Evolutionary conservation across 1,284 basidiomycete genomes (phyloP), one percentile per base, ranked within the genome.

Genomic region (Tilletia walkeri): DNA sequence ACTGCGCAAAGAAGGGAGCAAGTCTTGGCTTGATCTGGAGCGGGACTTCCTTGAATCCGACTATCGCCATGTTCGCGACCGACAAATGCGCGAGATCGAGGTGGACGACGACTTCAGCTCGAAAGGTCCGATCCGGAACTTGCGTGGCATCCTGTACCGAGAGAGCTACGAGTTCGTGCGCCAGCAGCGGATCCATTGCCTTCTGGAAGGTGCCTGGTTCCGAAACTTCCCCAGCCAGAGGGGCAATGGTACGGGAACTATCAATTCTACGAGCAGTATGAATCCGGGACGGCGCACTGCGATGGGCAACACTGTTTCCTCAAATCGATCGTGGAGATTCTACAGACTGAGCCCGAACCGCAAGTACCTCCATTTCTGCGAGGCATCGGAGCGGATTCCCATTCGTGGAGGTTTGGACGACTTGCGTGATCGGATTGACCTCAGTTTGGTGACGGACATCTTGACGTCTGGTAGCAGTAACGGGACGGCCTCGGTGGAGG

Each of bases 11-110:
- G 94, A 95, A 85, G 90, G 89, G 77, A 86, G 87, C 54, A 89
- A 92, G 69, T 87, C 89, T 5, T 95, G 93, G 92, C 89, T 92
- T 78, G 89, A 91, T 78, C 89, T 95, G 30, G 92, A 94, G 82
- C 88, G 88, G 61, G 92, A 94, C 78, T 94, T 98, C 83, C 86
- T 91, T 36, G 90, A 92, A 67, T 90, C 88, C 72, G 92, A 94
- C 80, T 98, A 97, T 82, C 89, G 91, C 67, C 88, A 89, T 9
- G 91, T 96, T 12, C 88, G 95, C 65, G 93, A 95, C 78, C 87
- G 93, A 48, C 95, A 97, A 85, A 94, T 96, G 92, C 90, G 92
- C 81, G 91, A 96, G 84, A 87, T 96, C 18, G 95, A 95, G 79
- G 87, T 90, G 68, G 93, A 96, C 80, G 94, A 97, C 83, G 94